Percentiles rank a stretch among this genome's conserved stretches.
phyloP scores from a whole-genome alignment of 768 basidiomycete species.

The Lyophyllum atratum region DNA sequence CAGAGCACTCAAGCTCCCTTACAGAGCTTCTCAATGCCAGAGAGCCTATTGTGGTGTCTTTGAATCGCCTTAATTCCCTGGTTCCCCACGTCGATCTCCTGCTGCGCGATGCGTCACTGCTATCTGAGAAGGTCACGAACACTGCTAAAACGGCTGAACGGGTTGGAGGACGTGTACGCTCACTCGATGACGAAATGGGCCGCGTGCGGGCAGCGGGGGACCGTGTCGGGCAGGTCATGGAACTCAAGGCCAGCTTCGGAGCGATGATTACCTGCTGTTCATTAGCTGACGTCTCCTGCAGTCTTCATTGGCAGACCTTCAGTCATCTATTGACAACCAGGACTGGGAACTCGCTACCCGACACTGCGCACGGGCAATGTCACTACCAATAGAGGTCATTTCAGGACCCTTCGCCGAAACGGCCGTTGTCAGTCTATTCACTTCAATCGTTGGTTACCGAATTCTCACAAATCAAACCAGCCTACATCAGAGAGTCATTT shows the following conservation, averaged over 20 bases:
- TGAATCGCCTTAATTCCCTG: slow-evolving; percentile 62
- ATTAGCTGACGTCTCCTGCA: slow-evolving; percentile 19
- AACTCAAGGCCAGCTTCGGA: slow-evolving; percentile 84
- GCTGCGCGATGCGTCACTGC: slow-evolving; percentile 52
- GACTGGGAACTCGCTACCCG: slow-evolving; percentile 97
- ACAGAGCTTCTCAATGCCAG: slow-evolving; percentile 68
- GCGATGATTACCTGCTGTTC: neutral
- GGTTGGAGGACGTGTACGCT: slow-evolving; percentile 88
- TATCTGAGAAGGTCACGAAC: slow-evolving; percentile 60
- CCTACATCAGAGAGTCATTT: slow-evolving; percentile 88
- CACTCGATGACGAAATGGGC: slow-evolving; percentile 91
- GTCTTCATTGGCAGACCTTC: slow-evolving; percentile 42
- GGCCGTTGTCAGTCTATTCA: slow-evolving; percentile 68
- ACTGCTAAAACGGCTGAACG: slow-evolving; percentile 83
- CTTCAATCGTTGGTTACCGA: neutral
- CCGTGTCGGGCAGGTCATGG: slow-evolving; percentile 89
- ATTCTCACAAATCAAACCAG: slow-evolving; percentile 43
- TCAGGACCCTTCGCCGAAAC: slow-evolving; percentile 84
- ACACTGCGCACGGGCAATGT: slow-evolving; percentile 90
- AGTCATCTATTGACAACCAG: slow-evolving; percentile 79
- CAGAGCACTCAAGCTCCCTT: slow-evolving; percentile 73
- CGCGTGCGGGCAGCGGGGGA: slow-evolving; percentile 90
- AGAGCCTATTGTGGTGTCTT: slow-evolving; percentile 62
- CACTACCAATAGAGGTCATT: slow-evolving; percentile 74
- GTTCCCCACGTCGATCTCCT: slow-evolving; percentile 65